A percentile compares a stretch with the other conserved stretches of the same genome.
Evolutionary conservation across 257 asterid species (phyloP).

Genomic region (Jaltomata sinuosa): DNA sequence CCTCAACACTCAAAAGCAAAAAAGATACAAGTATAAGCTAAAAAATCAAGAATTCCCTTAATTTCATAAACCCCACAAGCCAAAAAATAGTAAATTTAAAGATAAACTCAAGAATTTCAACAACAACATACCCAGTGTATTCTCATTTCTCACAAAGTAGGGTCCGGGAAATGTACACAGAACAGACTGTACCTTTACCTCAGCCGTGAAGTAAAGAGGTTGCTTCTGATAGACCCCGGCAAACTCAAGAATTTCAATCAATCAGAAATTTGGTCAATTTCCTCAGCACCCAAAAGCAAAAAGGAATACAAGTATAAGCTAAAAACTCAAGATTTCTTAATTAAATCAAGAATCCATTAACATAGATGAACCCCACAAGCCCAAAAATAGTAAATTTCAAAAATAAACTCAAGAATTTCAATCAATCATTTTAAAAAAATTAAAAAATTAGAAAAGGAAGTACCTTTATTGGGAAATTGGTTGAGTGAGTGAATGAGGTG

Average conservation of each 20-base stretch:
- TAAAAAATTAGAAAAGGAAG: neutral
- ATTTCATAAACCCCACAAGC: neutral
- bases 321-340: too few relatives aligned
- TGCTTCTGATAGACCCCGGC: too few relatives aligned
- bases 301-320: too few relatives aligned
- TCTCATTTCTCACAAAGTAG: too few relatives aligned
- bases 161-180: too few relatives aligned
- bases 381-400: too few relatives aligned
- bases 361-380: neutral
- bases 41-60: neutral
- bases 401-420: neutral
- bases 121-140: too few relatives aligned
- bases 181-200: too few relatives aligned
- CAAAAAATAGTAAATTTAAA: neutral
- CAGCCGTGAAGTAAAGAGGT: too few relatives aligned
- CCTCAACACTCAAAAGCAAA: neutral
- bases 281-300: too few relatives aligned
- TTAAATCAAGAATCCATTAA: neutral
- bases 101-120: neutral
- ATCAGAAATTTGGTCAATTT: too few relatives aligned
- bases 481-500: neutral
- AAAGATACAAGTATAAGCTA: neutral
- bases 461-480: neutral
- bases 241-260: neutral
- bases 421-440: too few relatives aligned